Base-by-base conservation (phyloP, 176 grass and related monocot genomes). In the Cenchrus fungigraminus region DNA sequence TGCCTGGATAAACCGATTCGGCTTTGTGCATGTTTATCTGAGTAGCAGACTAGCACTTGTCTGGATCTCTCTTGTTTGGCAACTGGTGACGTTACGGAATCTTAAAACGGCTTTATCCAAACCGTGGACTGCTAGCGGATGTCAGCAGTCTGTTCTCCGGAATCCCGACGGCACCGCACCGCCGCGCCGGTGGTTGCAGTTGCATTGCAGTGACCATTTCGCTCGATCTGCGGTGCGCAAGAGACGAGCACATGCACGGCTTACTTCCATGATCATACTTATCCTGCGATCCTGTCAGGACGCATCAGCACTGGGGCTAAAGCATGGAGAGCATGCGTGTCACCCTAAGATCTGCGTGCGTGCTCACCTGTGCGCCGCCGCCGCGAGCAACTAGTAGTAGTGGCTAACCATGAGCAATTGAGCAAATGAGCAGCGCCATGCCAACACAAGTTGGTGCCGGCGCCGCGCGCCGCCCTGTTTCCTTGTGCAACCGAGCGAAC, bases 371-470 rank as follows among this genome's bases (percentile, higher is more conserved):
- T 4, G 37, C 37, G 2, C 37, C 37, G 25, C 25, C 56, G 9
- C 57, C n/a, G 19, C 57, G 55, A n/a, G 57, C 57, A 59, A 2
- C 57, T 9, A 59, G 57, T n/a, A 61, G 5, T 1, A 53, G 70
- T 4, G 73, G 10, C 46, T 15, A 31, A 52, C 47, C 82, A 76
- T 67, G 60, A 51, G 59, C 45, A 9, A 25, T 25, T 25, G 25
- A 25, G 25, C 25, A 25, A 25, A 25, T 6, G 37, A 40, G 37
- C 37, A 40, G 37, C 19, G 50, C 69, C 31, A 32, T 40, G n/a
- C 57, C 80, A 32, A 43, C 60, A 65, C n/a, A 65, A 65, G 44
- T 65, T 79, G 60, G 44, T 79, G 60, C 57, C 9, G 47, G 5
- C 6, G 64, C 4, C 12, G 68, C 0, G 16, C 17, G 68, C 56